Base-by-base conservation (phyloP, 768 basidiomycete genomes). In the Trichaptum fuscoviolaceum region DNA sequence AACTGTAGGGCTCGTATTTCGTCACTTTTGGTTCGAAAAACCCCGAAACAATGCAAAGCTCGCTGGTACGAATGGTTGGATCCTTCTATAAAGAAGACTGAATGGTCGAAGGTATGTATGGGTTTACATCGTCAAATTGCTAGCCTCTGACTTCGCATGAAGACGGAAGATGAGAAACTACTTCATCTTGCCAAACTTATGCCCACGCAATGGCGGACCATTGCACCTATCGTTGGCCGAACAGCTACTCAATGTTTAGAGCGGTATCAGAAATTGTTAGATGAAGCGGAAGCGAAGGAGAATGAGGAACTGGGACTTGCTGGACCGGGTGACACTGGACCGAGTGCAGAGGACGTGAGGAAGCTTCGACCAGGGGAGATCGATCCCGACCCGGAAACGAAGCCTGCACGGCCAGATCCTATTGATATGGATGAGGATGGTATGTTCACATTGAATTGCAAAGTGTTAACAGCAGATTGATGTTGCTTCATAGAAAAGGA, bases 341-440 rank as follows among this genome's bases (percentile, higher is more conserved):
- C 96, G 1, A 88, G 91, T 70, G 94, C 91, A n/a, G 97, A 97
- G 65, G 96, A 98, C 69, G 87, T 96, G 57, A 83, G 96, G 64
- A 84, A 88, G 68, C 80, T 99, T 68, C 83, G 95, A 63, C 95
- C 97, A 8, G 97, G 97, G 58, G 97, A 99, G 79, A 96, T 99
- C 67, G 97, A 99, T 77, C 96, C 96, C 7, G 96, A 99, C 79
- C 97, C 97, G 17, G 97, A 99, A 78, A 97, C 96, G 10, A 96
- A 98, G 74, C 95, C 97, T 62, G 97, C 97, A 12, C 86, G 97
- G 27, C 97, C 97, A 6, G 97, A 99, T 80, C 97, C 97, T 7
- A 98, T 99, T 71, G 97, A 99, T 79, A 99, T 99, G 97, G 97
- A 99, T 75, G 97, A 99, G 79, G 97, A 99, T 74, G 96, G 93